These are phyloP conservation scores for Cyclocybe cylindracea DNA, from an alignment of 768 basidiomycete species.

Conservation along the genomic window DNA sequence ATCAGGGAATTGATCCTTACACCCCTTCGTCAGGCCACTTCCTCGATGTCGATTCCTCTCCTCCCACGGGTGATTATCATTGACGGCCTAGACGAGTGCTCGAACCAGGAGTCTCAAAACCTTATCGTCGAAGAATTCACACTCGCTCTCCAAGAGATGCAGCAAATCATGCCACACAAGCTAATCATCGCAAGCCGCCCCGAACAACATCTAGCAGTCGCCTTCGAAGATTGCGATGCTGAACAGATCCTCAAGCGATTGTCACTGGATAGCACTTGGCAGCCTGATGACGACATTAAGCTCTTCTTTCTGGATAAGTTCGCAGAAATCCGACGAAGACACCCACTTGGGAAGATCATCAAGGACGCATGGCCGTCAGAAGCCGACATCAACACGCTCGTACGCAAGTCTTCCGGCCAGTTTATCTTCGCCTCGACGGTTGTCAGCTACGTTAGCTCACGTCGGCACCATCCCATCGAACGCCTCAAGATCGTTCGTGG, in stretches of 20 bases:
- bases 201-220: constrained; percentile 2
- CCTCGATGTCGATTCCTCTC: not conserved
- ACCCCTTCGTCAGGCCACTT: not conserved
- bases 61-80: constrained; percentile 5
- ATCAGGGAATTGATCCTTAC: constrained; percentile 3
- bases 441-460: constrained; percentile 8
- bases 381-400: constrained; percentile 4
- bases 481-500: constrained; percentile 8
- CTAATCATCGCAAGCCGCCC: constrained; percentile 7
- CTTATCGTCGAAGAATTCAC: constrained; percentile 1
- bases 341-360: not conserved
- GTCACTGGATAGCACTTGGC: not conserved
- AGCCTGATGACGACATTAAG: constrained; percentile 2
- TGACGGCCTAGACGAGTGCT: constrained; percentile 14
- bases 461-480: constrained; percentile 3
- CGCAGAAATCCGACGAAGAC: not conserved
- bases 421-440: constrained; percentile 16
- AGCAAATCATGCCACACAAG: not conserved
- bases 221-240: not conserved
- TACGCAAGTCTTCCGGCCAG: constrained; percentile 12
- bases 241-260: not conserved
- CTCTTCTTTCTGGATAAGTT: not conserved
- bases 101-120: not conserved
- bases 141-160: not conserved
- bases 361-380: constrained; percentile 7